Evolutionary conservation across 805 yeast genomes (phyloP).

Genomic region (Hanseniaspora singularis): DNA sequence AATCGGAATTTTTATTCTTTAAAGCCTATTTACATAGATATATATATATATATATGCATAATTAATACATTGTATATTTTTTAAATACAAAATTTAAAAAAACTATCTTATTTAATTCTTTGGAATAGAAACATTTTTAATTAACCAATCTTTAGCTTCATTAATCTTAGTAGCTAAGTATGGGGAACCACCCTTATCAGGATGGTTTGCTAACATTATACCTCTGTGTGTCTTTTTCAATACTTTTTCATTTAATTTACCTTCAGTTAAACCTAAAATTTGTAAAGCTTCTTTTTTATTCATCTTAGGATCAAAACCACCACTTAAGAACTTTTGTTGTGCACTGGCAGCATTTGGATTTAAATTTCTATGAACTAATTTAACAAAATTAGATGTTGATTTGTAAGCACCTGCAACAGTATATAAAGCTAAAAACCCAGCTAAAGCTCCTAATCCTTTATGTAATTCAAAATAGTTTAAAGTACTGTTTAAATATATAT

Average conservation of each 20-base stretch:
- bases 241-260: slow-evolving; percentile 47
- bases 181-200: slow-evolving; percentile 89
- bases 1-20: too few relatives aligned
- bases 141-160: slow-evolving; percentile 61
- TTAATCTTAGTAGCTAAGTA: slow-evolving; percentile 82
- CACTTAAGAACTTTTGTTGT: slow-evolving; percentile 46
- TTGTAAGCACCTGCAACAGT: slow-evolving; percentile 57
- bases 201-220: slow-evolving; percentile 82
- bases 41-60: too few relatives aligned
- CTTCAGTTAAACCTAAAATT: slow-evolving; percentile 64
- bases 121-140: slow-evolving; percentile 22
- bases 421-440: slow-evolving; percentile 53
- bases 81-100: too few relatives aligned
- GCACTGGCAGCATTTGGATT: slow-evolving; percentile 46
- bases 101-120: too few relatives aligned
- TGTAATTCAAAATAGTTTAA: slow-evolving; percentile 55
- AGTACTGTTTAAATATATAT: slow-evolving; percentile 53
- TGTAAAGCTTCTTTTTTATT: slow-evolving; percentile 76
- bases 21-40: background rate
- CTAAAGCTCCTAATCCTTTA: slow-evolving; percentile 62
- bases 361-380: slow-evolving; percentile 20
- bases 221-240: slow-evolving; percentile 71
- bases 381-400: slow-evolving; percentile 24
- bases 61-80: too few relatives aligned
- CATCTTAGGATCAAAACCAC: slow-evolving; percentile 90